A percentile compares a stretch with the other conserved stretches of the same genome.
Evolutionary conservation across 2,329 filamentous ascomycete species (phyloP).

Genomic region (Gnomoniopsis smithogilvyi): DNA sequence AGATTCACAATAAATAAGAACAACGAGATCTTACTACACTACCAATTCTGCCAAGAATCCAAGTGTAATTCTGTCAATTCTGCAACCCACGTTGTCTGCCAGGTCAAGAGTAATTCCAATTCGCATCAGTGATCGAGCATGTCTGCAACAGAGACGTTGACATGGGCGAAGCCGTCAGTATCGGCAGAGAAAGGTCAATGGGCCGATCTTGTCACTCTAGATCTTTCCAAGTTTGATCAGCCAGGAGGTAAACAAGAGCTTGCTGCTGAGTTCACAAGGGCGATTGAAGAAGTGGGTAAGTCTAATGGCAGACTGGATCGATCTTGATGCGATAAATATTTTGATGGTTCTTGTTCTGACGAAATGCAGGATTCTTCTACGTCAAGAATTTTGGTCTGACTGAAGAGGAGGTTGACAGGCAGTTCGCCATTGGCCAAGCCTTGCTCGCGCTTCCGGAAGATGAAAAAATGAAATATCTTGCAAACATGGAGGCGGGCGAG

Average conservation of each 20-base stretch:
- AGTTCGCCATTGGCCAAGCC: conserved; percentile 53
- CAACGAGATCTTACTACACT: not conserved
- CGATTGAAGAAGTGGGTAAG: conserved; percentile 10
- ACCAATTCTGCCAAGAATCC: not conserved
- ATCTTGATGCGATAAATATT: too few relatives aligned
- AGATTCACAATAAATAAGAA: not conserved
- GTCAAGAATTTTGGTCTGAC: conserved; percentile 55
- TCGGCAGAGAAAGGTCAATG: not conserved
- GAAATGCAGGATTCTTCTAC: conserved; percentile 45
- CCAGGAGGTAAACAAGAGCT: conserved; percentile 19
- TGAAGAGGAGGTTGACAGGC: conserved; percentile 52
- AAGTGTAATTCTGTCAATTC: not conserved
- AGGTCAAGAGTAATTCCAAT: not conserved
- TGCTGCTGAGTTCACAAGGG: conserved; percentile 20
- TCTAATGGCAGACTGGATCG: not conserved
- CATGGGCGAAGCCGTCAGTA: conserved; percentile 1
- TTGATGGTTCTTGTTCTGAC: too few relatives aligned
- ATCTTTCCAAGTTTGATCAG: conserved; percentile 14
- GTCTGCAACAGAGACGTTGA: conserved; percentile 2
- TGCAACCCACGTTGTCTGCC: not conserved
- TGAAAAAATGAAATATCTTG: conserved; percentile 50
- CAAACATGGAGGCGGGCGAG: conserved; percentile 42
- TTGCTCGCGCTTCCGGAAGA: conserved; percentile 45
- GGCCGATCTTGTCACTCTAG: conserved; percentile 11
- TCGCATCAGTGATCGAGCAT: not conserved